Base-by-base conservation (phyloP, 2,329 filamentous ascomycete species). In the Tolypocladium nubicola region DNA sequence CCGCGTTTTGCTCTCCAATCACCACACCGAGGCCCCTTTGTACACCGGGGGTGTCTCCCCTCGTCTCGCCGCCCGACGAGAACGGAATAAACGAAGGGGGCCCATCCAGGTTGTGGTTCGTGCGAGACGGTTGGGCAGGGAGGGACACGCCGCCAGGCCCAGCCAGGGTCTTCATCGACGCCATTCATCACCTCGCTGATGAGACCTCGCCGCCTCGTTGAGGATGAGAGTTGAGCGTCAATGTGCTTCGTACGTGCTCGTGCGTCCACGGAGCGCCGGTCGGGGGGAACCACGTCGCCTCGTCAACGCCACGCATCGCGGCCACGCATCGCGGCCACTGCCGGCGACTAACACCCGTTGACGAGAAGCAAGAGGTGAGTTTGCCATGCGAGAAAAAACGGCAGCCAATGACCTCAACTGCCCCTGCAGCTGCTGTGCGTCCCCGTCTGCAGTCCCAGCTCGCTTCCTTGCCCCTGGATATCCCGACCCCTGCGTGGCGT, bases 401-500 rank as follows among this genome's bases (percentile, higher is more conserved):
- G 11, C 13, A 5, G 19, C 30, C 45, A 35, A 50, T 35, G 30
- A 35, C 47, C 47, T 35, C 47, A 13, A 26, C 47, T 11, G 47
- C 47, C 47, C 47, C 47, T 50, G 47, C 47, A 21, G 47, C 47
- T n/a, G 47, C 52, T 54, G 52, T 54, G 52, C 52, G 38, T 54
- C 52, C 52, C 52, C 52, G 52, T 53, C 38, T 39, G 50, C 38
- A n/a, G 38, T 30, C 37, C 35, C 50, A 21, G 19, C 26, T 33
- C 19, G 47, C 16, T 35, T 21, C 47, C 19, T n/a, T 11, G 16
- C 47, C 47, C 47, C 47, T 50, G 47, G 47, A 21, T 35, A 19
- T n/a, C 26, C 16, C 30, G 4, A 13, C 47, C 47, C 47, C 47
- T 50, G 47, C 47, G 47, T 23, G 21, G 30, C 30, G 30, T 35